Base-by-base conservation (phyloP, 352 stramenopile genomes). In the Globisporangium viniferum region DNA sequence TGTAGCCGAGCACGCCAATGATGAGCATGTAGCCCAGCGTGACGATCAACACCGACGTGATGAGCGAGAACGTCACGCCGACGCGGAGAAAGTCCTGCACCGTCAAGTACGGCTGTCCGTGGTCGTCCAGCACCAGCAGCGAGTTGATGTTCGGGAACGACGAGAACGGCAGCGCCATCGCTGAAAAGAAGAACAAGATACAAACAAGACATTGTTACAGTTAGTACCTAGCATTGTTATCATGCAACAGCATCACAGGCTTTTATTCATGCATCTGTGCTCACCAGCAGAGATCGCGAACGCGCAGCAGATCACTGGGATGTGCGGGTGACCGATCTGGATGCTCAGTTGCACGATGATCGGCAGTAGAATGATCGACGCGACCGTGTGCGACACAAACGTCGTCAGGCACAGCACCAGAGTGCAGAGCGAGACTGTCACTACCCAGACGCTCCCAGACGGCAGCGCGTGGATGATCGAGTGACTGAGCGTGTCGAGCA, bases 101-200 rank as follows among this genome's bases (percentile, higher is more conserved):
- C 69, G 92, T 78, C 35, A 97, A 71, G 70, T 96, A 97, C 14
- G 86, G 81, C 61, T 95, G 82, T 15, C 90, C 89, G 36, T 96
- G 89, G 62, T 97, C 90, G 61, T 97, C 91, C 54, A 96, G 77
- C 54, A 97, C 92, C 48, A 98, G 73, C 56, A 97, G 77, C 49
- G 91, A 97, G 63, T 97, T 97, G 68, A 98, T 96, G 73, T 98
- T 98, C 15, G 91, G 92, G 75, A 98, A 97, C 35, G 91, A 97
- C 7, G 90, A 97, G 70, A 98, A 98, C 29, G 91, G 92, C 44
- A 97, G 75, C 8, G 88, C 92, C 90, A 97, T 97, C 0, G 90
- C 89, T 96, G 58, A 15, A 59, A 51, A 27, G 9, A 53, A 22
- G n/a, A 14, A 46, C 39, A 46, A 57, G 22, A 55, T 53, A 66